Conservation (phyloP, 164 flowering plant genomes). For the Vitis rupestris region DNA sequence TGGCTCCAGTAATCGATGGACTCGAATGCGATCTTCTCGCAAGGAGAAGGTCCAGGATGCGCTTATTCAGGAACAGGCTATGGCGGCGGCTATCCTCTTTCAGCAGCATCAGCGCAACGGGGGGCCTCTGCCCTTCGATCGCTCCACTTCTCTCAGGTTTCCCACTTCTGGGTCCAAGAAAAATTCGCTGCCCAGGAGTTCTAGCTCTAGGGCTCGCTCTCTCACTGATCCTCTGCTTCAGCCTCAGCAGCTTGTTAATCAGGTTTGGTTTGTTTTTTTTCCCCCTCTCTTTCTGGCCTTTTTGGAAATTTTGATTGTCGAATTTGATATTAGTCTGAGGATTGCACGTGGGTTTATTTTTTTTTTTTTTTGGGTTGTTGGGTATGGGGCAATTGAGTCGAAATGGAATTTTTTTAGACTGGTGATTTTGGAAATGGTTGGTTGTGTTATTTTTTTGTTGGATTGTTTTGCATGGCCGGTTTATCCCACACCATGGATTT, state of each 20-base stretch:
- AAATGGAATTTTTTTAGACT: no score
- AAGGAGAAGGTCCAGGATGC: conserved; percentile 51
- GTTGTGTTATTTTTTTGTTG: not conserved
- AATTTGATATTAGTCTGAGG: not conserved
- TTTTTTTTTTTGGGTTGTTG: no score
- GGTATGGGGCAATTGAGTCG: no score
- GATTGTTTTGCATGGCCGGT: conserved; percentile 1
- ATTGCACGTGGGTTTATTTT: not conserved
- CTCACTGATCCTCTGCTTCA: conserved; percentile 80
- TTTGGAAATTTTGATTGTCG: not conserved
- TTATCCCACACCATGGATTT: no score
- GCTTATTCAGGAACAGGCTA: conserved; percentile 61
- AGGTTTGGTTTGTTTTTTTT: conserved; percentile 38
- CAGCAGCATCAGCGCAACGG: conserved; percentile 46
- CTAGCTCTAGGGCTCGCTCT: conserved; percentile 79
- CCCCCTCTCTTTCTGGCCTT: not conserved
- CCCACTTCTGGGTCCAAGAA: conserved; percentile 44
- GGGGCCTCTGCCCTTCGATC: conserved; percentile 53
- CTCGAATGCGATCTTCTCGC: conserved; percentile 50
- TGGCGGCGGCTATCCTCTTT: conserved; percentile 69
- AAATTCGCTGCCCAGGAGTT: conserved; percentile 70
- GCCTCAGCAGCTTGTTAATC: conserved; percentile 86
- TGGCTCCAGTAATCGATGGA: conserved; percentile 53
- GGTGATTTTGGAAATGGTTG: not conserved
- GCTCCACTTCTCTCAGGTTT: conserved; percentile 67